These are phyloP conservation scores for Odontarrhena argentea DNA, from an alignment of 345 rosid genomes.

Conservation along the genomic window DNA sequence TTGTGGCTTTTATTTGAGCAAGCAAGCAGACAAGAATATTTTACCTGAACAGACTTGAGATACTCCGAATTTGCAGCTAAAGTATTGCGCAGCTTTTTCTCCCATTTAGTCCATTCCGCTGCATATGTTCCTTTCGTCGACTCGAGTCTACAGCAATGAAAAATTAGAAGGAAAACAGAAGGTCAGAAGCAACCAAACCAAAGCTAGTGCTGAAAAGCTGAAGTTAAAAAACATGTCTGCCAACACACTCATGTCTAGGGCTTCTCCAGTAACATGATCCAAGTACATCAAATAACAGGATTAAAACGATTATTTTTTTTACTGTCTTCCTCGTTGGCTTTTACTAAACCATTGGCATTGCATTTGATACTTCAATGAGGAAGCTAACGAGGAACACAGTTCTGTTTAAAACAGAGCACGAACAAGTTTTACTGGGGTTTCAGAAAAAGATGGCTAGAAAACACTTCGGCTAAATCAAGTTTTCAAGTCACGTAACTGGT, in stretches of 20 bases:
- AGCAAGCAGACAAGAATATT: background rate
- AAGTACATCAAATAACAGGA: slow-evolving; percentile 1
- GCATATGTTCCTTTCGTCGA: slow-evolving; percentile 73
- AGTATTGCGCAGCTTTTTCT: slow-evolving; percentile 61
- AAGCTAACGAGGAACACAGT: background rate
- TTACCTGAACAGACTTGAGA: slow-evolving; percentile 77
- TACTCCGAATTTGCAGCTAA: slow-evolving; percentile 56
- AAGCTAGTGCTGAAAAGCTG: slow-evolving; percentile 1
- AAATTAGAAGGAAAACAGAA: slow-evolving; percentile 16
- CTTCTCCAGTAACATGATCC: slow-evolving; percentile 9
- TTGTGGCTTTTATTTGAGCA: slow-evolving; percentile 1
- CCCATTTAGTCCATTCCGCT: slow-evolving; percentile 87
- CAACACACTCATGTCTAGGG: slow-evolving; percentile 10
- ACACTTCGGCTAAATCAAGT: background rate
- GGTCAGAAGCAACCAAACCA: slow-evolving; percentile 19
- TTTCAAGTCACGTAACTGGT: slow-evolving; percentile 13
- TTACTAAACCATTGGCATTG: slow-evolving; percentile 2
- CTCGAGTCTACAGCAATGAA: slow-evolving; percentile 58
- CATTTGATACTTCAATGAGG: background rate
- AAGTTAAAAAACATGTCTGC: slow-evolving; percentile 4
- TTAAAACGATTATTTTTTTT: background rate
- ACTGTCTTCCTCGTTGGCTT: slow-evolving; percentile 2
- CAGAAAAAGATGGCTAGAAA: background rate
- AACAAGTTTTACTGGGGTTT: slow-evolving; percentile 11
- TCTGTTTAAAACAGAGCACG: background rate